Evolutionary conservation across 163 green algal genomes (phyloP).

Genomic region (Chloromonas sp.): DNA sequence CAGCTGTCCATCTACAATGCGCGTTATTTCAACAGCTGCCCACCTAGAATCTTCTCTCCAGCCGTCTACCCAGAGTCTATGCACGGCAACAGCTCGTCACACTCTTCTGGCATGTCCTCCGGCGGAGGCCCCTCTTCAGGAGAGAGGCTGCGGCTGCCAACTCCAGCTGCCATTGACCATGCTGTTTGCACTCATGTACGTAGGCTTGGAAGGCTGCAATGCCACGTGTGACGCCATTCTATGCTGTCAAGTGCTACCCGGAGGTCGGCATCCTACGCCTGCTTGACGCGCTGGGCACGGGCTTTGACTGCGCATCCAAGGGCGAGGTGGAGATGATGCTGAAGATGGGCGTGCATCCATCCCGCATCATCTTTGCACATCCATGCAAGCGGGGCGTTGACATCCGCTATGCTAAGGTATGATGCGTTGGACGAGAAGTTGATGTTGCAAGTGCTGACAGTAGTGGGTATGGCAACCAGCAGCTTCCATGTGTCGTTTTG

Average conservation of each 20-base stretch:
- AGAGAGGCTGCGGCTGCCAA: constrained; percentile 15
- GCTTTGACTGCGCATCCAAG: constrained; percentile 94
- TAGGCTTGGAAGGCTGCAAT: constrained; percentile 64
- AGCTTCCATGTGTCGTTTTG: too few relatives aligned
- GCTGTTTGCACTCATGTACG: background rate
- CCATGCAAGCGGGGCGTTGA: constrained; percentile 69
- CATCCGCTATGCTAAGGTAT: constrained; percentile 46
- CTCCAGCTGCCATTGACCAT: constrained; percentile 28
- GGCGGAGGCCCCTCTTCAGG: too few relatives aligned
- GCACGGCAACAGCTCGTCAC: too few relatives aligned
- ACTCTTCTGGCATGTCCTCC: too few relatives aligned
- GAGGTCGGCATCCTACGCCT: constrained; percentile 73
- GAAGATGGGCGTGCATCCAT: constrained; percentile 45
- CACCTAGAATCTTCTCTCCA: too few relatives aligned
- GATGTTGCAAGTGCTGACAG: background rate
- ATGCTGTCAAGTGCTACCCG: constrained; percentile 95
- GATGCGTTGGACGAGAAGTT: background rate
- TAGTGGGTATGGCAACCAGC: too few relatives aligned
- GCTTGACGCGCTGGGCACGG: constrained; percentile 75
- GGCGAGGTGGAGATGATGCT: constrained; percentile 76
- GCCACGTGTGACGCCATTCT: constrained; percentile 88
- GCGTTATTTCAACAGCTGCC: too few relatives aligned
- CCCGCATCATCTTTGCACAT: constrained; percentile 79
- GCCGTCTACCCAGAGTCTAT: too few relatives aligned
- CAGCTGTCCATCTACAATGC: too few relatives aligned